Evolutionary conservation across 1,284 basidiomycete species (phyloP), one percentile per base, ranked within the genome.

Genomic region (Neolentinus lepideus): DNA sequence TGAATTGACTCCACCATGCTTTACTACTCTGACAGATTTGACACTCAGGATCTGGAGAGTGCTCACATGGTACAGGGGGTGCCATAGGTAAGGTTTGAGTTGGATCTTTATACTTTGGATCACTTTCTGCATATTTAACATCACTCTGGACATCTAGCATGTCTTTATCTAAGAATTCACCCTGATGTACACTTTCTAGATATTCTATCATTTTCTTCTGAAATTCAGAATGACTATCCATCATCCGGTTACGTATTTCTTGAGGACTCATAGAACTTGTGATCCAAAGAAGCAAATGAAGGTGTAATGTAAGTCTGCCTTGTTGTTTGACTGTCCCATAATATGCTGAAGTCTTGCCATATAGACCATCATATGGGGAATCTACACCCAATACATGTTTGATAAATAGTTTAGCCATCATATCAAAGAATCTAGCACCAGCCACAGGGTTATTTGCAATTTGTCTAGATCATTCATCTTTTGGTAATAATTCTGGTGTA

Each of bases 271-370:
- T 29, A 2, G 58, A 54, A 8, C 60, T 59, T 46, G 31, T 52
- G 16, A 66, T 63, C 70, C 69, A 72, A 6, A 72, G 27, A 8
- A 73, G 35, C 52, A 69, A 48, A 58, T 73, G 70, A 0, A 71
- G 35, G 60, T 73, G 71, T 2, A 72, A 51, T 0, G 71, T 71
- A 0, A 71, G 38, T 6, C 66, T 57, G 0, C 71, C 71, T 60
- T 74, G 71, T 55, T 71, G 66, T 54, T 73, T 70, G 0, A 73
- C 69, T 2, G 66, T 70, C 2, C 70, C 71, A 65, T 72, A 73
- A 54, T 70, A 70, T 3, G 56, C 68, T 19, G 58, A 43, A 1
- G 65, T 66, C 3, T 67, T 53, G 6, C 72, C 70, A 62, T 64
- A 73, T 10, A 69, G 2, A 6, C 70, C 71, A 1, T 19, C 22